Percentiles rank a stretch among this genome's conserved stretches.
phyloP scores from a whole-genome alignment of 306 rosid species.

The Prunus mume region DNA sequence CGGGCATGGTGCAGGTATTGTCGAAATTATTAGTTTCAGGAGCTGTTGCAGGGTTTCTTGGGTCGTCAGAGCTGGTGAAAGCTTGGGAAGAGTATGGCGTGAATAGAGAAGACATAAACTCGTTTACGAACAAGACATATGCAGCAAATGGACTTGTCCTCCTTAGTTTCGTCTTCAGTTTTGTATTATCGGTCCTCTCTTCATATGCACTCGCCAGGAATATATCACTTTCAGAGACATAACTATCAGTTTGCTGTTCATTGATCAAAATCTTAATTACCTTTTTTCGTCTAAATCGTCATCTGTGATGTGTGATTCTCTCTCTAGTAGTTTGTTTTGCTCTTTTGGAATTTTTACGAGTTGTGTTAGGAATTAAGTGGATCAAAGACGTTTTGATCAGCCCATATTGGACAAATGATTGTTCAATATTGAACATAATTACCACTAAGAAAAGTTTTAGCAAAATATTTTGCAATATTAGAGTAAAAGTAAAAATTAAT shows the following conservation, averaged over 20 bases:
- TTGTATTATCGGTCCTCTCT: not conserved
- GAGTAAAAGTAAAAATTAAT: too few species aligned
- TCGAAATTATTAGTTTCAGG: not conserved
- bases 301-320: too few species aligned
- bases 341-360: too few species aligned
- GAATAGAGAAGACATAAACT: not conserved
- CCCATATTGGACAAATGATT: too few species aligned
- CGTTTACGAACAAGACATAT: not conserved
- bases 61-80: not conserved
- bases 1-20: not conserved
- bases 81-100: not conserved
- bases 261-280: too few species aligned
- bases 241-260: not conserved
- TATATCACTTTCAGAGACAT: not conserved
- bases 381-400: too few species aligned
- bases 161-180: not conserved
- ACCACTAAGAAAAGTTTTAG: too few species aligned
- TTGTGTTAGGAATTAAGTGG: too few species aligned
- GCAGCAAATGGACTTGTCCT: not conserved
- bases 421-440: too few species aligned
- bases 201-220: not conserved
- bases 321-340: too few species aligned
- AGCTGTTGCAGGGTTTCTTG: not conserved
- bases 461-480: too few species aligned
- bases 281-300: too few species aligned